Evolutionary conservation across 495 filamentous ascomycete species (phyloP).

Genomic region (Penicillium pulvis): DNA sequence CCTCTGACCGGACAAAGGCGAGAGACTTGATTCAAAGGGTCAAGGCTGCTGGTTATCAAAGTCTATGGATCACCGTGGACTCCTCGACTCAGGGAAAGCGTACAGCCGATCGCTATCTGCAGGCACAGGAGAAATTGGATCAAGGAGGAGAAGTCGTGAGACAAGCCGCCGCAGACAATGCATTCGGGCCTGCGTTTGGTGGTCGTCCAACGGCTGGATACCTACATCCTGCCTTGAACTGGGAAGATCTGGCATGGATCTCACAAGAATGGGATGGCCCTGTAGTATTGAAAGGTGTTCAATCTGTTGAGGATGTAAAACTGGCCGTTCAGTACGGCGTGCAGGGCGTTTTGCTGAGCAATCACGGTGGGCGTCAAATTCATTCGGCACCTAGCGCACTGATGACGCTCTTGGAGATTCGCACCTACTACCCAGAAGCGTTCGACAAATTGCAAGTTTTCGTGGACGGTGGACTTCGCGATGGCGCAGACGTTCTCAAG

Average conservation of each 20-base stretch:
- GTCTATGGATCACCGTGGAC: constrained; percentile 26
- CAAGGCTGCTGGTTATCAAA: constrained; percentile 23
- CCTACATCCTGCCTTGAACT: constrained; percentile 20
- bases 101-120: constrained; percentile 25
- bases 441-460: constrained; percentile 72
- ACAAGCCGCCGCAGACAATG: constrained; percentile 14
- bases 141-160: constrained; percentile 7
- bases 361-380: constrained; percentile 49
- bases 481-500: constrained; percentile 87
- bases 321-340: constrained; percentile 72
- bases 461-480: constrained; percentile 79
- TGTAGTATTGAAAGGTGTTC: constrained; percentile 56
- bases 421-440: constrained; percentile 51
- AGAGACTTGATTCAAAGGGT: constrained; percentile 21
- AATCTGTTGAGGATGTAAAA: constrained; percentile 53
- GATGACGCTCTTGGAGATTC: constrained; percentile 67
- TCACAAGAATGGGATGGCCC: constrained; percentile 32
- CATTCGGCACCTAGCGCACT: constrained; percentile 75
- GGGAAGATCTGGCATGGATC: constrained; percentile 24
- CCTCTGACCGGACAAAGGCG: constrained; percentile 19
- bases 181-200: constrained; percentile 20
- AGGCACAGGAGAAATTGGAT: constrained; percentile 22
- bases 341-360: constrained; percentile 62
- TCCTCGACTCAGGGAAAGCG: constrained; percentile 23
- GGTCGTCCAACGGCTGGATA: constrained; percentile 23